Base-by-base conservation (phyloP, 495 filamentous ascomycete genomes). In the Xylaria longipes region DNA sequence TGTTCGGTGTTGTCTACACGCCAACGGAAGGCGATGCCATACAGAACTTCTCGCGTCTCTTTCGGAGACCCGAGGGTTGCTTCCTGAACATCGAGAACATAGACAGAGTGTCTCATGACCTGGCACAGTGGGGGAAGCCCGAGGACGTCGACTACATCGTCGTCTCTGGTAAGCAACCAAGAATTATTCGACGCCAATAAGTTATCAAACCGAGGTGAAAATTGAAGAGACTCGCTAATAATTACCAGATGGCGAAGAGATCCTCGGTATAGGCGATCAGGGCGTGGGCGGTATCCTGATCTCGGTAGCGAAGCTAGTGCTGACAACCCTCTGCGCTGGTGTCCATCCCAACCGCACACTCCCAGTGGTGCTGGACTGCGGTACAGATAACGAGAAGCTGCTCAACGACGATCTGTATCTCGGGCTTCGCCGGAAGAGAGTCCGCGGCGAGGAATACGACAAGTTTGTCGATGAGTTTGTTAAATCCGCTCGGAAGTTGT, bases 21-120 rank as follows among this genome's bases (percentile, higher is more conserved):
- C 94, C 94, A 0, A 97, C 94, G 0, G 94, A 97, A 79, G 94
- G 92, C 4, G 93, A 97, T n/a, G 94, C 94, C 1, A 97, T 97
- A 68, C 86, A 92, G 79, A 92, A 94, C 75, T 97, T 92, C 77
- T 97, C 94, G 6, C 82, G 91, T 3, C 71, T 95, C 3, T 97
- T 97, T 75, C 82, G 94, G 50, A 85, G 85, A 69, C 93, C 94
- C 1, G 91, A 95, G 71, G 94, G 87, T 1, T 82, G 85, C 35
- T 89, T 85, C 52, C 77, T 91, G n/a, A 90, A 87, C 74, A 87
- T 91, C 66, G 79, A 87, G 22, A 86, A 90, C 64, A 68, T 81
- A 8, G 83, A 91, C 35, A 77, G 86, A 2, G 87, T 95, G 46
- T 83, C 91, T 12, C 83, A 89, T 57, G 87, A 89, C 72, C 77